phyloP scores from a whole-genome alignment of 108 stramenopile species.

The Fragilaria crotonensis region DNA sequence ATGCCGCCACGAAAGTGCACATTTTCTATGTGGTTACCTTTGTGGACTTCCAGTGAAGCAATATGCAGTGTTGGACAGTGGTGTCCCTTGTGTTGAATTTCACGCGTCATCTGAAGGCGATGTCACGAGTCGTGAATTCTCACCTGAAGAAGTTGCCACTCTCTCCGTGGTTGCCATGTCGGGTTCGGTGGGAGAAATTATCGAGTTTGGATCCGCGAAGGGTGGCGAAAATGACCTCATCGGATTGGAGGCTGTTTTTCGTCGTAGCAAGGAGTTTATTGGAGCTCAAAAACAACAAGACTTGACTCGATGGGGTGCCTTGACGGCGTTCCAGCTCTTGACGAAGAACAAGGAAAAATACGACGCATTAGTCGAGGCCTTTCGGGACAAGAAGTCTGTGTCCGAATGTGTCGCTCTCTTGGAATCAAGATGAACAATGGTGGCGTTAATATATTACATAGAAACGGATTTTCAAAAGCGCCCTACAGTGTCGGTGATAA shows the following conservation, averaged over 20 bases:
- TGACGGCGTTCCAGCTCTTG: conserved; percentile 51
- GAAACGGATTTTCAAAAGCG: neutral
- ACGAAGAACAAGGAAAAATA: conserved; percentile 46
- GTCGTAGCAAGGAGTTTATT: conserved; percentile 57
- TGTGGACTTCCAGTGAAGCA: conserved; percentile 71
- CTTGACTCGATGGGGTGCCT: conserved; percentile 81
- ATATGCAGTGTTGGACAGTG: conserved; percentile 42
- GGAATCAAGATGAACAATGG: conserved; percentile 21
- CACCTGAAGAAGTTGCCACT: conserved; percentile 49
- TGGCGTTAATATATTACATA: neutral
- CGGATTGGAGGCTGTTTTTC: conserved; percentile 60
- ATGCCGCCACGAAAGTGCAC: conserved; percentile 77
- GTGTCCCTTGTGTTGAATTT: conserved; percentile 74
- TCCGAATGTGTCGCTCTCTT: conserved; percentile 65
- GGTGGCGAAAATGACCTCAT: conserved; percentile 71
- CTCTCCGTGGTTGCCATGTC: conserved; percentile 73
- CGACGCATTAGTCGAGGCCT: conserved; percentile 59
- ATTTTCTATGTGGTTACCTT: conserved; percentile 77
- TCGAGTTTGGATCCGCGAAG: conserved; percentile 50
- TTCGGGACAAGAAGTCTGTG: conserved; percentile 50
- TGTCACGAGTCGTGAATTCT: conserved; percentile 30
- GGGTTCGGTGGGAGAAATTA: conserved; percentile 74
- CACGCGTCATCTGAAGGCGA: conserved; percentile 25
- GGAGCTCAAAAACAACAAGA: conserved; percentile 85
- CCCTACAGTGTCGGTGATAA: conserved; percentile 1